phyloP scores from a whole-genome alignment of 2,329 filamentous ascomycete genomes.

The Cadophora sp. region DNA sequence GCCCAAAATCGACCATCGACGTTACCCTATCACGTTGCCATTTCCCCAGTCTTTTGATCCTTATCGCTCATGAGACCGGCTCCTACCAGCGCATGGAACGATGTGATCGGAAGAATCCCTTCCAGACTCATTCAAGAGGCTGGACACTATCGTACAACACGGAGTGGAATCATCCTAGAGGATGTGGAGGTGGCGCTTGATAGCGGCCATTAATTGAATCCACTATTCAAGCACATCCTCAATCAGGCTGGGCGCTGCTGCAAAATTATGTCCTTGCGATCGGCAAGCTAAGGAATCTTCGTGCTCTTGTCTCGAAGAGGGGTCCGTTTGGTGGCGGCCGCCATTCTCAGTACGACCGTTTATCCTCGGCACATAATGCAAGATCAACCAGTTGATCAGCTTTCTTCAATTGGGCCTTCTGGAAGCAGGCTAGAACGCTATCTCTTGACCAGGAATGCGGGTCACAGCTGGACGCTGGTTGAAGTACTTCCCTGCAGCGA shows the following conservation, averaged over 20 bases:
- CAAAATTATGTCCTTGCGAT: too few species aligned
- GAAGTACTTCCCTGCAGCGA: background rate
- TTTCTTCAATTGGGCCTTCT: background rate
- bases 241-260: background rate
- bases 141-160: background rate
- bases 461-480: background rate
- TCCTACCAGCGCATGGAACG: background rate
- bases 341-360: background rate
- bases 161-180: background rate
- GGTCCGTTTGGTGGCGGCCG: too few species aligned
- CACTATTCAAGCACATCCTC: background rate
- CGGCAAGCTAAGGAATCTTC: background rate
- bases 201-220: background rate
- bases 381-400: too few species aligned
- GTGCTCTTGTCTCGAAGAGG: too few species aligned
- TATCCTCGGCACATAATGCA: too few species aligned
- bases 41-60: background rate
- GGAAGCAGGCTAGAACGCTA: slow-evolving; percentile 3
- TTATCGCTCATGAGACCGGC: background rate
- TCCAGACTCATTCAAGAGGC: background rate
- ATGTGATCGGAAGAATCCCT: background rate
- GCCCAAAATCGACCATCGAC: too few species aligned
- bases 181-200: background rate
- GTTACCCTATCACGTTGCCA: background rate
- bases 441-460: too few species aligned